These are phyloP conservation scores for Paracoccidioides lutzii DNA, from an alignment of 2,329 filamentous ascomycete genomes.

Conservation along the genomic window DNA sequence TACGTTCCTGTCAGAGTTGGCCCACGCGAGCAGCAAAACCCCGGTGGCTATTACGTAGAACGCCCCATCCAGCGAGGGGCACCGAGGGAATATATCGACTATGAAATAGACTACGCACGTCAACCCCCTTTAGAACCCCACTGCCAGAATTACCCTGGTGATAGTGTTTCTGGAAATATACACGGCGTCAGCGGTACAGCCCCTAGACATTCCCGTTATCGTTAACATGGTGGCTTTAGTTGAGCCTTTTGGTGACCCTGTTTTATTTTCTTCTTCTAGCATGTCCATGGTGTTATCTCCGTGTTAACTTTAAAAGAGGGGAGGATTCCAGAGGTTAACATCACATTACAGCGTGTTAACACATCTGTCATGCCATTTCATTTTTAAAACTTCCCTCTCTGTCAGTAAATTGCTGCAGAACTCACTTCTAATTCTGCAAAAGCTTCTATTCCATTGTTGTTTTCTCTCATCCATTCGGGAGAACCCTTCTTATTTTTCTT, in stretches of 20 bases:
- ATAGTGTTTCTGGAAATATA: conserved; percentile 5
- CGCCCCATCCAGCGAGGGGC: conserved; percentile 13
- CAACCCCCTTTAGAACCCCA: conserved; percentile 11
- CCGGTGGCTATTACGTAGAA: conserved; percentile 15
- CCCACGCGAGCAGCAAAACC: conserved; percentile 10
- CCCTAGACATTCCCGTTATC: conserved; percentile 10
- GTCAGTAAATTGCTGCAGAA: conserved; percentile 2
- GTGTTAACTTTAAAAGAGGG: background rate
- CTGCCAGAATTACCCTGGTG: conserved; percentile 10
- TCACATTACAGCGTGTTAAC: conserved; percentile 3
- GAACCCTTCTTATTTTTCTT: background rate
- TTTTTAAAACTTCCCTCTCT: background rate
- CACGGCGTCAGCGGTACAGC: conserved; percentile 2
- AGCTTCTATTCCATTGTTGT: background rate
- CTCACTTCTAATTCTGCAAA: background rate
- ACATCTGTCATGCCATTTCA: background rate
- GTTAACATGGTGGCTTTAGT: conserved; percentile 6
- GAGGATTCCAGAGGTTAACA: background rate
- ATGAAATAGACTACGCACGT: conserved; percentile 12
- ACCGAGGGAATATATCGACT: conserved; percentile 12
- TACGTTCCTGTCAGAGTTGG: conserved; percentile 16
- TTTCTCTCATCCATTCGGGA: background rate
- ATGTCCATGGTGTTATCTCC: conserved; percentile 2
- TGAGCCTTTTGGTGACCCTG: background rate
- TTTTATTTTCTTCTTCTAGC: background rate